Evolutionary conservation across 805 yeast genomes (phyloP).

Genomic region (Wickerhamiella vanderwaltii): DNA sequence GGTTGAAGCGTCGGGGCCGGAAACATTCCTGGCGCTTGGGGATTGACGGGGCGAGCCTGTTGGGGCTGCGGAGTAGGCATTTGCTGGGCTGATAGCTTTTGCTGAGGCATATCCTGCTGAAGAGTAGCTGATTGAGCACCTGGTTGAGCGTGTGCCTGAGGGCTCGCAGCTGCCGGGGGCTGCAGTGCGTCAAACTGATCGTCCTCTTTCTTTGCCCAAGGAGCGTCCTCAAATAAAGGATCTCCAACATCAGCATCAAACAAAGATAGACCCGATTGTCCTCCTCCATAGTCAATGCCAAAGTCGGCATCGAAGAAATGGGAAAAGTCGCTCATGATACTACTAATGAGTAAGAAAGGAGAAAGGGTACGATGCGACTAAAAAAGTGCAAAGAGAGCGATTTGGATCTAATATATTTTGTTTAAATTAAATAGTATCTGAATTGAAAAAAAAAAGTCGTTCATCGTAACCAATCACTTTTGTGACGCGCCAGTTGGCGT

Average conservation of each 20-base stretch:
- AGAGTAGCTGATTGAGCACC: too few species aligned
- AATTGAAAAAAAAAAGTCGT: too few species aligned
- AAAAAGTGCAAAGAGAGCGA: too few species aligned
- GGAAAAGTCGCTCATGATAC: constrained; percentile 11
- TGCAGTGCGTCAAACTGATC: constrained; percentile 5
- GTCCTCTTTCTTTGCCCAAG: constrained; percentile 6
- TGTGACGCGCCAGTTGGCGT: too few species aligned
- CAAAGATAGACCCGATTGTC: constrained; percentile 3
- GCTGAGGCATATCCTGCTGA: constrained; percentile 1
- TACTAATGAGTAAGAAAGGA: constrained; percentile 8
- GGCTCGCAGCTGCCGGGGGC: too few species aligned
- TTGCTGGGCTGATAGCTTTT: background rate
- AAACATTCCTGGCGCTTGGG: too few species aligned
- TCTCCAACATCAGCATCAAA: constrained; percentile 12
- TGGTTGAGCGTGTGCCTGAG: too few species aligned
- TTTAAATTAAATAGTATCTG: too few species aligned
- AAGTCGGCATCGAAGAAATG: constrained; percentile 13
- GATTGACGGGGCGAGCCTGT: too few species aligned
- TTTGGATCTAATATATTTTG: too few species aligned
- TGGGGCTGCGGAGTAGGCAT: background rate
- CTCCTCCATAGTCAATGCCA: constrained; percentile 12
- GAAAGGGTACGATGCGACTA: background rate
- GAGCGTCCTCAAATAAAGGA: constrained; percentile 9
- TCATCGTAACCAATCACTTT: too few species aligned
- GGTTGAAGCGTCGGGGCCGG: too few species aligned